These are phyloP conservation scores for Acanthochlamys bracteata DNA, from an alignment of 106 monocot species.

Conservation along the genomic window DNA sequence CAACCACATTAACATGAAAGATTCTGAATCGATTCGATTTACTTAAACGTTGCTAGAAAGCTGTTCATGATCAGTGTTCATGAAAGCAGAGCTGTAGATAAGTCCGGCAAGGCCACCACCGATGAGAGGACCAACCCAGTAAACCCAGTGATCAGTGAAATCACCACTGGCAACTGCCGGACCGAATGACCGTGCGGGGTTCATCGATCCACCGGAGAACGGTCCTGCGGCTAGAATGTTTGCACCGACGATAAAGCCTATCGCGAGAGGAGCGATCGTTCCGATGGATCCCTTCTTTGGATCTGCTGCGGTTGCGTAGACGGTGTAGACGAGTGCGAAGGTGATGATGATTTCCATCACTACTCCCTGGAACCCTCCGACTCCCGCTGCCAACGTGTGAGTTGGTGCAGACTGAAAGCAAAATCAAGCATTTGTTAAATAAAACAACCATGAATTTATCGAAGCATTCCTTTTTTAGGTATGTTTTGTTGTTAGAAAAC, in stretches of 20 bases:
- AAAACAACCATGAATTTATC: background rate
- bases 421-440: background rate
- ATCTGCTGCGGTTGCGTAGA: slow-evolving; percentile 35
- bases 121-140: slow-evolving; percentile 29
- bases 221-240: slow-evolving; percentile 29
- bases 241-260: slow-evolving; percentile 23
- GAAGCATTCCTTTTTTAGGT: too few species aligned
- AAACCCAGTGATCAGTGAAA: slow-evolving; percentile 20
- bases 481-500: background rate
- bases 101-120: slow-evolving; percentile 26
- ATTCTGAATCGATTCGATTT: background rate
- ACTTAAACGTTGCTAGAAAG: slow-evolving; percentile 6
- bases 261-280: slow-evolving; percentile 17
- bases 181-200: slow-evolving; percentile 19
- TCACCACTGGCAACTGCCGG: slow-evolving; percentile 21
- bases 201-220: slow-evolving; percentile 27
- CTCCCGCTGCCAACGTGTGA: slow-evolving; percentile 20
- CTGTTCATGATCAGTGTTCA: slow-evolving; percentile 11
- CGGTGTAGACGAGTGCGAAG: slow-evolving; percentile 28
- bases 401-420: slow-evolving; percentile 17
- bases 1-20: background rate
- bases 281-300: slow-evolving; percentile 34
- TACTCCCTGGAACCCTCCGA: slow-evolving; percentile 23
- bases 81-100: slow-evolving; percentile 14
- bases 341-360: slow-evolving; percentile 48